Evolutionary conservation across 805 yeast genomes (phyloP), one percentile per base, ranked within the genome.

Genomic region (Alloascoidea hylecoeti): DNA sequence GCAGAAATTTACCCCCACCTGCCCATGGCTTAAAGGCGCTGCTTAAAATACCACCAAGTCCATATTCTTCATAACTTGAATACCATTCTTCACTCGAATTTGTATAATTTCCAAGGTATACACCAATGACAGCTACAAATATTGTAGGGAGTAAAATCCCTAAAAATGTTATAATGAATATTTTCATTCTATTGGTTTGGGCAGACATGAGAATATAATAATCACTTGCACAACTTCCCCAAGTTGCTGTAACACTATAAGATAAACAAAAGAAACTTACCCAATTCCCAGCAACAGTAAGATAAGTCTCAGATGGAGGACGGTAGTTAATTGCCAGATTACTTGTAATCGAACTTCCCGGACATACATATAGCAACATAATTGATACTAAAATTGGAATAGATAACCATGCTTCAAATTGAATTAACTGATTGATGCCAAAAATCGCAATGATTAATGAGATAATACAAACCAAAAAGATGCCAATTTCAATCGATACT

Each of bases 191-290:
- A 2, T 80, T 66, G 1, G 83, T 71, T 33, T 66, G 62, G 48
- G 80, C 89, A 1, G 95, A 95, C 47, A 84, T 75, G 37, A 83
- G 63, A 36, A 85, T 72, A 54, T 82, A 82, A 55, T 85, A 85
- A 56, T 85, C 96, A 0, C 88, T 67, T 0, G 95, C 83, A 42
- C 82, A 70, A 2, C 88, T 78, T 34, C 94, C 88, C 95, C 95
- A 85, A 1, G 95, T 82, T 2, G 84, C 71, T 3, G 95, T 83
- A 35, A 79, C 75, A 18, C 94, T 75, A 49, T 81, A 82, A 34
- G 77, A 66, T 39, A 83, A 63, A 1, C 85, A 69, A 48, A 84
- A 81, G 55, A 75, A 81, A 12, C 83, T 70, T 18, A 84, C 54
- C 67, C 80, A 71, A 49, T 74, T 69, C n/a, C 94, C 94, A 38